phyloP scores from a whole-genome alignment of 1,284 basidiomycete genomes.

The Caloboletus inedulis region DNA sequence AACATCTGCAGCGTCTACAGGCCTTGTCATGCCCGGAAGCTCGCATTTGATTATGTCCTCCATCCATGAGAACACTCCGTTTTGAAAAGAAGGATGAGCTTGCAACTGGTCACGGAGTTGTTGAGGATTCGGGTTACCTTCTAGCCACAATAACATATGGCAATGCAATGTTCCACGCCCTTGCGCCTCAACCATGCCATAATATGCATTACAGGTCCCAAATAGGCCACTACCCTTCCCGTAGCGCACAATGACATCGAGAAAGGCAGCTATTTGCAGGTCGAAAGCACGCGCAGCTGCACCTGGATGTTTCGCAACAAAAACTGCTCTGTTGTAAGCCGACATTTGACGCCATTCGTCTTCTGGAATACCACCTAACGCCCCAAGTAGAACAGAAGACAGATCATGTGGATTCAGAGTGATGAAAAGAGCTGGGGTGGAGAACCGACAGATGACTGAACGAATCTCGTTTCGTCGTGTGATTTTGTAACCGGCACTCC shows the following conservation, averaged over 20 bases:
- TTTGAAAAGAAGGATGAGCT: no score
- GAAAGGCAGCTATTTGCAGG: background rate
- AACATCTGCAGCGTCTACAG: no score
- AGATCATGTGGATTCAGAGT: background rate
- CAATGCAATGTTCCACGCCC: no score
- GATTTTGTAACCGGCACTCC: background rate
- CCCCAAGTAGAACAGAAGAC: fast-evolving
- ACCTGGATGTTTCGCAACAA: background rate
- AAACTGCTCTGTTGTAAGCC: fast-evolving
- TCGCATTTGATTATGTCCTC: no score
- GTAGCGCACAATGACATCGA: background rate
- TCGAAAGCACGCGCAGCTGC: background rate
- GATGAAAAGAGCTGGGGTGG: background rate
- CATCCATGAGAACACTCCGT: no score
- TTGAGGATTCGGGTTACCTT: no score
- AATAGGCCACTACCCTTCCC: background rate
- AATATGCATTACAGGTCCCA: background rate
- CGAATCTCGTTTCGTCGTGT: background rate
- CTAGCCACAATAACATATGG: no score
- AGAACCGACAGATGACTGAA: background rate
- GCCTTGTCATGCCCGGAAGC: no score
- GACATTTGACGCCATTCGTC: background rate
- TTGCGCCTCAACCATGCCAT: no score
- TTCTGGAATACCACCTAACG: background rate
- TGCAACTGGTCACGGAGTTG: no score